Evolutionary conservation across 176 grass and related monocot species (phyloP).

Genomic region (Cymbopogon citratus): DNA sequence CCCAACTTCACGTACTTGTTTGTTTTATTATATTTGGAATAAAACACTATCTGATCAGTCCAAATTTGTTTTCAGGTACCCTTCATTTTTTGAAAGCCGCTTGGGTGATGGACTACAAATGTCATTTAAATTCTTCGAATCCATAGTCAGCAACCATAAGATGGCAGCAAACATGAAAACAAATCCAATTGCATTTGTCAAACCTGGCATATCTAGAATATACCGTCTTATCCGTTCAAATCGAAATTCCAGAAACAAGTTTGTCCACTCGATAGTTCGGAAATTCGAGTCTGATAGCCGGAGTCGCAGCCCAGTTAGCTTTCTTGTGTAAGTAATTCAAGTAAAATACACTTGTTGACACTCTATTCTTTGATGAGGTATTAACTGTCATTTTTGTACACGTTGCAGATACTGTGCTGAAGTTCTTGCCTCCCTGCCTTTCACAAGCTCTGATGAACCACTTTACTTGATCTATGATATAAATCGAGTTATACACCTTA

Average conservation of each 20-base stretch:
- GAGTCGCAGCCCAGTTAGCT: slow-evolving; percentile 56
- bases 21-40: background rate
- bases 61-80: slow-evolving; percentile 63
- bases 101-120: slow-evolving; percentile 91
- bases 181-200: slow-evolving; percentile 79
- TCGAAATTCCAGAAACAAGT: slow-evolving; percentile 94
- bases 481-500: slow-evolving; percentile 92
- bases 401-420: slow-evolving; percentile 87
- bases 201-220: slow-evolving; percentile 85
- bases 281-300: slow-evolving; percentile 71
- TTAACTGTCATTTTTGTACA: slow-evolving; percentile 27
- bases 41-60: slow-evolving; percentile 6
- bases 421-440: slow-evolving; percentile 89
- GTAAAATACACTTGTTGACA: slow-evolving; percentile 10
- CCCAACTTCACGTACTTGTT: slow-evolving; percentile 13
- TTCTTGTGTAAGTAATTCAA: slow-evolving; percentile 75
- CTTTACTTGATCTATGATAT: slow-evolving; percentile 98
- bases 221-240: slow-evolving; percentile 88
- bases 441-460: slow-evolving; percentile 86
- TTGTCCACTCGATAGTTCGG: slow-evolving; percentile 83
- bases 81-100: slow-evolving; percentile 91
- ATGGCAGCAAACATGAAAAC: slow-evolving; percentile 53
- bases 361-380: slow-evolving; percentile 17
- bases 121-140: slow-evolving; percentile 84
- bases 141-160: slow-evolving; percentile 61